Conservation (phyloP, 1,284 basidiomycete species). For the Ganoderma boninense region DNA sequence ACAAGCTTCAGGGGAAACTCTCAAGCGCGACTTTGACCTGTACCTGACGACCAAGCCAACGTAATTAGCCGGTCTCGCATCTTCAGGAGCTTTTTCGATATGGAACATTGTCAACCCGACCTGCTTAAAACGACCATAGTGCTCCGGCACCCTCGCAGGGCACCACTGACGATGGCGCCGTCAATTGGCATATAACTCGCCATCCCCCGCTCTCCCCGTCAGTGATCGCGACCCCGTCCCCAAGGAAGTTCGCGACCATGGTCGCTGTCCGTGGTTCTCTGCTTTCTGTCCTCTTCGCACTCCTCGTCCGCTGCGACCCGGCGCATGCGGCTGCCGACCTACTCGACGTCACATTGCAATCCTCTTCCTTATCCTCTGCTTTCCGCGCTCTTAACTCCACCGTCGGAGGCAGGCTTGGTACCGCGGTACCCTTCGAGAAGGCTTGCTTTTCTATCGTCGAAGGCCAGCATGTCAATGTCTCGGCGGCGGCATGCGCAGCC, state of each 20-base stretch:
- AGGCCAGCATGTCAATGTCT: slow-evolving; percentile 28
- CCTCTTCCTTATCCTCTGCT: slow-evolving; percentile 51
- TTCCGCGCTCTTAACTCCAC: slow-evolving; percentile 38
- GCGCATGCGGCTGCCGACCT: slow-evolving; percentile 62
- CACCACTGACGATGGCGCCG: background rate
- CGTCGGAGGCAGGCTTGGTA: slow-evolving; percentile 42
- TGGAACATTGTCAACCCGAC: background rate
- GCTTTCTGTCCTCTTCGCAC: background rate
- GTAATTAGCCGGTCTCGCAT: background rate
- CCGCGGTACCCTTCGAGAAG: slow-evolving; percentile 38
- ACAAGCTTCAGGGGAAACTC: background rate
- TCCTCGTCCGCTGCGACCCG: slow-evolving; percentile 1
- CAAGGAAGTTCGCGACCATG: slow-evolving; percentile 14
- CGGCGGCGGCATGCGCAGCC: slow-evolving; percentile 37
- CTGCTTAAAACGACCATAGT: background rate
- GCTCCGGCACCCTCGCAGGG: background rate
- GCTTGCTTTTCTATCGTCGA: slow-evolving; percentile 44
- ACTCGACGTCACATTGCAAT: slow-evolving; percentile 38
- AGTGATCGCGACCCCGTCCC: slow-evolving; percentile 1
- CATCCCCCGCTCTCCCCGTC: background rate
- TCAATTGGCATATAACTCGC: slow-evolving; percentile 1
- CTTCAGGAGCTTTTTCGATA: slow-evolving; percentile 1
- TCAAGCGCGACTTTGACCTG: background rate
- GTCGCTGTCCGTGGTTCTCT: slow-evolving; percentile 7
- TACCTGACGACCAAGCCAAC: background rate